phyloP scores from a whole-genome alignment of 768 basidiomycete species.

The Lepiota venenata region DNA sequence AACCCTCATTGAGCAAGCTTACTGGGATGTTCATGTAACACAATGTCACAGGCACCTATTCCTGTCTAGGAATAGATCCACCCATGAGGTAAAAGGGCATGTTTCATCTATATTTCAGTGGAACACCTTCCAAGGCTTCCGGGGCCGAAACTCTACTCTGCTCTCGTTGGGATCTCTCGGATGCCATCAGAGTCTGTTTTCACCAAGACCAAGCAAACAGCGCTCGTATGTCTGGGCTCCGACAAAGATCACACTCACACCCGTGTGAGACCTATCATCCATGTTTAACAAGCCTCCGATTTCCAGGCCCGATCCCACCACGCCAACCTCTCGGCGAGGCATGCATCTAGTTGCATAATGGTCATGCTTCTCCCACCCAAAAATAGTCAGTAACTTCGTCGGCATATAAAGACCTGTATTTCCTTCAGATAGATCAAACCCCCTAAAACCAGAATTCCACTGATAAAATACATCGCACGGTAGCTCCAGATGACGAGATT shows the following conservation, averaged over 20 bases:
- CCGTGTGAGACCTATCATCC: slow-evolving; percentile 4
- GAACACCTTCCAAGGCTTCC: background rate
- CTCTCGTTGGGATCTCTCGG: too few species aligned
- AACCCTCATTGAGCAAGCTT: too few species aligned
- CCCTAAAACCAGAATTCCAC: background rate
- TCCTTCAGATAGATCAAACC: background rate
- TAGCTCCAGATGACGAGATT: slow-evolving; percentile 1
- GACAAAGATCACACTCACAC: slow-evolving; percentile 5
- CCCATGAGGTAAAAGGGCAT: slow-evolving; percentile 1
- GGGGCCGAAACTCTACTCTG: background rate
- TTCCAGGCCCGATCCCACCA: background rate
- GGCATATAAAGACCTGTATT: background rate
- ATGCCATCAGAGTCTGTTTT: too few species aligned
- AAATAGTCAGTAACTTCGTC: slow-evolving; percentile 1
- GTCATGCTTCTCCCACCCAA: background rate
- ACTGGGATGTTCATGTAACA: too few species aligned
- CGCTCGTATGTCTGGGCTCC: background rate
- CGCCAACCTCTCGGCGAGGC: background rate
- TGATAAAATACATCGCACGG: background rate
- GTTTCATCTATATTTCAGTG: background rate
- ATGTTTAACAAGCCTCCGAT: background rate
- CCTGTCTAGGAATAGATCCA: background rate
- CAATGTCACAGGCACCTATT: background rate
- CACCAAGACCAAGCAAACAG: too few species aligned
- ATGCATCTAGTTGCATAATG: background rate